Base-by-base conservation (phyloP, 768 basidiomycete species). In the Leccinum fibrillosum region DNA sequence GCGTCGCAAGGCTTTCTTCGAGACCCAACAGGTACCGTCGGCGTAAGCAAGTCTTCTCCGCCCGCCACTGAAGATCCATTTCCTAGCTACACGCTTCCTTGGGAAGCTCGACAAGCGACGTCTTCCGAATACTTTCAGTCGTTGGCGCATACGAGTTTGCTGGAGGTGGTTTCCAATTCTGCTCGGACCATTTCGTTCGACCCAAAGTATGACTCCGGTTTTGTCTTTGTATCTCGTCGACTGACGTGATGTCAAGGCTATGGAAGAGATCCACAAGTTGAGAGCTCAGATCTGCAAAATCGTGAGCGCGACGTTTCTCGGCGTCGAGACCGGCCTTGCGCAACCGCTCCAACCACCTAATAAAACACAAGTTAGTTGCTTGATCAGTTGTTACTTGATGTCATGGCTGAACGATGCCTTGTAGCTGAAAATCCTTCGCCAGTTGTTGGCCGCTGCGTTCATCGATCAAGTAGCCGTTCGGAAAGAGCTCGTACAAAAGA, bases 261-360 rank as follows among this genome's bases (percentile, higher is more conserved):
- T 99, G 95, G 92, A 97, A 74, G 97, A 99, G 76, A 96, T 97
- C 35, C 97, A 95, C 72, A 98, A 98, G 70, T 80, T 99, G 5
- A 85, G 94, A 35, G 81, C 85, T 0, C 97, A 99, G 67, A 88
- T 99, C 56, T 89, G 84, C 65, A 83, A 82, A 57, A 94, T 98
- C 48, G 90, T 96, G 5, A 80, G 81, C 56, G 76, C 81, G n/a
- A 90, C 90, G 67, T 92, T 94, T 62, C 83, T 88, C 3, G 82
- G 80, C 4, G 72, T 79, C 5, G 79, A 87, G 54, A 75, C 82
- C 2, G 83, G 81, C 10, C 87, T 91, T 62, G 72, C 78, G 3
- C 80, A 82, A 4, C 84, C 87, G 57, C 77, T 98, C 12, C 68
- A 76, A 39, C 96, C 94, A 21, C 97, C 97, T 0, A 86, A 66